Evolutionary conservation across 108 stramenopile genomes (phyloP).

Genomic region (Schizochytrium sp.): DNA sequence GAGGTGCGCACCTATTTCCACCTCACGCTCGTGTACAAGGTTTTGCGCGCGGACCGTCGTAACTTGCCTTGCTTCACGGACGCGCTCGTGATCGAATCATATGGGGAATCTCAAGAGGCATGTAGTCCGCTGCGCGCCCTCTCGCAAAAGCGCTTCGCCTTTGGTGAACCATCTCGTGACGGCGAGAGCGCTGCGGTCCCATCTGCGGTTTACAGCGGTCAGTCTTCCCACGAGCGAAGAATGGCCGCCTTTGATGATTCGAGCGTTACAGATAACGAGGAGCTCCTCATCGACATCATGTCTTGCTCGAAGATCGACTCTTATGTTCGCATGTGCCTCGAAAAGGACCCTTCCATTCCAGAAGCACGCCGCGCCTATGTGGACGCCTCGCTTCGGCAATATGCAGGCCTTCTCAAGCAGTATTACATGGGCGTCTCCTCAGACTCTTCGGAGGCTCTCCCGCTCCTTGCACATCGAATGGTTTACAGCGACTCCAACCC

Average conservation of each 20-base stretch:
- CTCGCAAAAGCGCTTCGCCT: neutral
- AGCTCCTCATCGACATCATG: slow-evolving; percentile 1
- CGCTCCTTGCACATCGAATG: neutral
- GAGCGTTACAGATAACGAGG: neutral
- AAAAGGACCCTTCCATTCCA: slow-evolving; percentile 14
- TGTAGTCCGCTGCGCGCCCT: neutral
- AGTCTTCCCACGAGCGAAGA: neutral
- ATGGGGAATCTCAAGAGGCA: neutral
- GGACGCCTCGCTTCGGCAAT: neutral
- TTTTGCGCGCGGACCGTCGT: neutral
- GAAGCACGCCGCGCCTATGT: neutral
- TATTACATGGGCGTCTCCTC: neutral
- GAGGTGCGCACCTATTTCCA: slow-evolving; percentile 8
- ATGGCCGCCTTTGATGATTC: slow-evolving; percentile 9
- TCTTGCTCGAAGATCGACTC: neutral
- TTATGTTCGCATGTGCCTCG: slow-evolving; percentile 3
- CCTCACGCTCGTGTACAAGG: neutral
- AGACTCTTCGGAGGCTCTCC: neutral
- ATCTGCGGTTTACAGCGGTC: neutral
- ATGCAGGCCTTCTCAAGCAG: neutral
- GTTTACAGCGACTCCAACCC: neutral
- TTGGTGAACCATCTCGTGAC: neutral
- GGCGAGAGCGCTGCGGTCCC: neutral
- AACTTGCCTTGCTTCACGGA: slow-evolving; percentile 15
- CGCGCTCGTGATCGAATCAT: neutral